Base-by-base conservation (phyloP, 192 early-diverging fungal genomes). In the Backusella westeae region DNA sequence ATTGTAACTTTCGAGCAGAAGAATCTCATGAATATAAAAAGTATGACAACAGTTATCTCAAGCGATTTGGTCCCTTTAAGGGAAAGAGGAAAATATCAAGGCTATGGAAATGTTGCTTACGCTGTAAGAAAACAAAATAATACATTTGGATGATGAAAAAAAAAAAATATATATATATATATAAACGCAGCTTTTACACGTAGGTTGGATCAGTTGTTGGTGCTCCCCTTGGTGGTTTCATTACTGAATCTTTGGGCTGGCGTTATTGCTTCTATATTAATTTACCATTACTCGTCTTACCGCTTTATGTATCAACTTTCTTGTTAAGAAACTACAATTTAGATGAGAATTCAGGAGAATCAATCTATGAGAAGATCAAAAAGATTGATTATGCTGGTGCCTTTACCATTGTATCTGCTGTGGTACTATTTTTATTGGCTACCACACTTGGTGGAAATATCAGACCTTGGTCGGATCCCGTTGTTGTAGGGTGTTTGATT, bases 251-350 rank as follows among this genome's bases (percentile, higher is more conserved):
- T 12, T 69, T 82, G 67, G 83, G 79, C 21, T 91, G 90, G 90
- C 83, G 84, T 34, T 90, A 89, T 80, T 89, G 89, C 67, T 95
- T 95, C 76, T 95, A 86, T 83, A 91, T 95, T 82, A 95, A 94
- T 79, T 67, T 96, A 7, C 94, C 94, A 34, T 66, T 95, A n/a
- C 84, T 91, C 0, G 49, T 81, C 34, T 34, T 91, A 39, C 82
- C 88, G 19, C 53, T 89, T 53, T 73, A 82, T n/a, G 80, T 89
- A 10, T 76, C 89, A 10, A 52, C 74, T 5, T 49, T 77, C 19
- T 65, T 85, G 29, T 70, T 92, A 79, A 74, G 86, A 77, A 72
- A 76, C 66, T 53, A 80, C 74, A 70, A 86, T 74, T 21, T 90
- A 69, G 72, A 75, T 9, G 73, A 67, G 9, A 46, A 76, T 6